These are phyloP conservation scores for Fusarium euwallaceae DNA, from an alignment of 2,329 filamentous ascomycete species.

Conservation along the genomic window DNA sequence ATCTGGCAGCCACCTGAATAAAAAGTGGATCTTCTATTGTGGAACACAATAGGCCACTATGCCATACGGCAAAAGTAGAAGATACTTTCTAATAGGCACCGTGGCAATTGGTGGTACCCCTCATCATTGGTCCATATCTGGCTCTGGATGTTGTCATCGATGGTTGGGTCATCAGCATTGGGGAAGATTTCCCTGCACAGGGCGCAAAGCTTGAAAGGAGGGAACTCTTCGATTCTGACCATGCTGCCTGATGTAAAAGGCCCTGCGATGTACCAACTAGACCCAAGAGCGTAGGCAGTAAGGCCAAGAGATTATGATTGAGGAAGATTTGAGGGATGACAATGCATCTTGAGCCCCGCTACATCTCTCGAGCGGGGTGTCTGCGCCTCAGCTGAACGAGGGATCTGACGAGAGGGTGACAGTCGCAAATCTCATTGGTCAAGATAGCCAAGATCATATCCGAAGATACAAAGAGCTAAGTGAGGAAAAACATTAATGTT, in stretches of 20 bases:
- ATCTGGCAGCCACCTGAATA: too few relatives aligned
- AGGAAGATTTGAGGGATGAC: neutral
- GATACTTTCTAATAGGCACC: too few relatives aligned
- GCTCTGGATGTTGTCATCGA: neutral
- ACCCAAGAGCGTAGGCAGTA: neutral
- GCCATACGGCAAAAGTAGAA: too few relatives aligned
- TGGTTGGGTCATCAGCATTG: neutral
- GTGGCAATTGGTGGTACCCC: too few relatives aligned
- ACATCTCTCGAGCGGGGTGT: neutral
- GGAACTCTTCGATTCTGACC: neutral
- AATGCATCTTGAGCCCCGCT: neutral
- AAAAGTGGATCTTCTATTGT: too few relatives aligned
- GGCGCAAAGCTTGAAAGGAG: neutral
- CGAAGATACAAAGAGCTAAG: neutral
- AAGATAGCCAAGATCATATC: neutral
- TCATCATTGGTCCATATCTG: neutral
- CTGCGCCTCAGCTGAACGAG: neutral
- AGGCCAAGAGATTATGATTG: neutral
- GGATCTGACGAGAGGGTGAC: neutral
- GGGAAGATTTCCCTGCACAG: neutral
- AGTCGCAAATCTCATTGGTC: neutral
- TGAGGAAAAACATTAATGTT: neutral
- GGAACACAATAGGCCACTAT: too few relatives aligned
- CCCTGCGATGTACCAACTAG: neutral
- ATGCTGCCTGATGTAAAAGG: neutral